Conservation (phyloP, 306 rosid species). For the Ochetophila trinervis region DNA sequence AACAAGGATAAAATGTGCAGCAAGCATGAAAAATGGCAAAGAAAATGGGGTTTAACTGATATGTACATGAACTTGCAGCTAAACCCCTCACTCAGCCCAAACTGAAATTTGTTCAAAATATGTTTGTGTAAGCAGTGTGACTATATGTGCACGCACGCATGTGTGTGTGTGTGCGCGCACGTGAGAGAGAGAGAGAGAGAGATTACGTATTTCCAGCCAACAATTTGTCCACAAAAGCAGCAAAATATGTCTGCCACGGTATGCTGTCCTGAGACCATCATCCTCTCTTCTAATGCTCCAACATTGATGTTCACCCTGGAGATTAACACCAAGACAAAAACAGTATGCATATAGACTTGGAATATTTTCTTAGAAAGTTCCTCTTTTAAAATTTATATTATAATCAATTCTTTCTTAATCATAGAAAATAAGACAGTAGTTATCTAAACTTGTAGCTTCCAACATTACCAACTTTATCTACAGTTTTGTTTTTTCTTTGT, state of each 20-base stretch:
- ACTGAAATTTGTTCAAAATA: too few species aligned
- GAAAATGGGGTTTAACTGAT: too few species aligned
- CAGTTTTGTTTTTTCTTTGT: too few species aligned
- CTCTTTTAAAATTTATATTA: too few species aligned
- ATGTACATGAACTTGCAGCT: background rate
- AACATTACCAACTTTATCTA: too few species aligned
- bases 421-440: too few species aligned
- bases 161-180: background rate
- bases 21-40: background rate
- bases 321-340: constrained; percentile 11
- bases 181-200: constrained; percentile 23
- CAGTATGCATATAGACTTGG: constrained; percentile 11
- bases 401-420: too few species aligned
- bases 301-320: constrained; percentile 59
- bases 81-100: too few species aligned
- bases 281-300: constrained; percentile 69
- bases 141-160: too few species aligned
- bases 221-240: constrained; percentile 84
- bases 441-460: too few species aligned
- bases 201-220: constrained; percentile 97
- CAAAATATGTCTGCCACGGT: constrained; percentile 80
- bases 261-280: constrained; percentile 82
- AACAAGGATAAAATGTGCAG: constrained; percentile 1
- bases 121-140: background rate
- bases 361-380: too few species aligned